Percentiles rank a stretch among this genome's conserved stretches.
These are phyloP conservation scores for Panicum hallii DNA, from an alignment of 202 grass and related monocot species.

Conservation along the genomic window DNA sequence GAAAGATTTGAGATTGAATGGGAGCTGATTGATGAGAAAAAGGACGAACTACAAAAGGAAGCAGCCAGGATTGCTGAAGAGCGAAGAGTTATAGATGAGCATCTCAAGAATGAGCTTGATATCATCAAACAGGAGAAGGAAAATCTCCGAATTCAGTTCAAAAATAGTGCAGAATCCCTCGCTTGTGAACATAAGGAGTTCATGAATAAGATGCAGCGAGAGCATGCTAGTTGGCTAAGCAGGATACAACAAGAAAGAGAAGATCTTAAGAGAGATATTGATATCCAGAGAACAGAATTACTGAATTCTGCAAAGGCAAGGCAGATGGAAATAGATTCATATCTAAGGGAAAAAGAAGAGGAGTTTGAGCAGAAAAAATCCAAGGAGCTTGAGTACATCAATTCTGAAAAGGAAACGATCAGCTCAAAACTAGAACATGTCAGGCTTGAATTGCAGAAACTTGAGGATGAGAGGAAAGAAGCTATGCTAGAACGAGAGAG, in stretches of 20 bases:
- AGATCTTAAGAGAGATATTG: slow-evolving; percentile 74
- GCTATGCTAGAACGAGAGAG: slow-evolving; percentile 65
- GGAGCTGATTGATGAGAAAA: slow-evolving; percentile 90
- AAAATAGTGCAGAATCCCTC: slow-evolving; percentile 69
- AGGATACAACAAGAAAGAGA: slow-evolving; percentile 77
- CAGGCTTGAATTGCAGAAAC: slow-evolving; percentile 73
- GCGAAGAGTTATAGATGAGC: slow-evolving; percentile 55
- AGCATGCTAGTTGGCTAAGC: slow-evolving; percentile 77
- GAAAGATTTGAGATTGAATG: slow-evolving; percentile 96
- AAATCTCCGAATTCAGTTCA: slow-evolving; percentile 66
- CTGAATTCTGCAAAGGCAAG: slow-evolving; percentile 72
- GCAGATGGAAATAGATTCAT: slow-evolving; percentile 70
- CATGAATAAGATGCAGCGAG: slow-evolving; percentile 71
- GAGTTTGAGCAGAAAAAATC: slow-evolving; percentile 73
- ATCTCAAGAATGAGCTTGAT: slow-evolving; percentile 71
- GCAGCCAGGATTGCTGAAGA: slow-evolving; percentile 67
- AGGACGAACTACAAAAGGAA: slow-evolving; percentile 77
- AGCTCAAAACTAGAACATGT: slow-evolving; percentile 69
- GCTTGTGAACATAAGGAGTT: slow-evolving; percentile 79
- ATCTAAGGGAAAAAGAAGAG: slow-evolving; percentile 74
- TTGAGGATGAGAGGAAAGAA: slow-evolving; percentile 85
- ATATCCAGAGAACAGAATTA: slow-evolving; percentile 76
- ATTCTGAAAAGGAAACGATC: slow-evolving; percentile 72
- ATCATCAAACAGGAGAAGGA: slow-evolving; percentile 82
- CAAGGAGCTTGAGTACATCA: slow-evolving; percentile 69